These are phyloP conservation scores for Ceratocystis variospora DNA, from an alignment of 2,329 filamentous ascomycete species.

Conservation along the genomic window DNA sequence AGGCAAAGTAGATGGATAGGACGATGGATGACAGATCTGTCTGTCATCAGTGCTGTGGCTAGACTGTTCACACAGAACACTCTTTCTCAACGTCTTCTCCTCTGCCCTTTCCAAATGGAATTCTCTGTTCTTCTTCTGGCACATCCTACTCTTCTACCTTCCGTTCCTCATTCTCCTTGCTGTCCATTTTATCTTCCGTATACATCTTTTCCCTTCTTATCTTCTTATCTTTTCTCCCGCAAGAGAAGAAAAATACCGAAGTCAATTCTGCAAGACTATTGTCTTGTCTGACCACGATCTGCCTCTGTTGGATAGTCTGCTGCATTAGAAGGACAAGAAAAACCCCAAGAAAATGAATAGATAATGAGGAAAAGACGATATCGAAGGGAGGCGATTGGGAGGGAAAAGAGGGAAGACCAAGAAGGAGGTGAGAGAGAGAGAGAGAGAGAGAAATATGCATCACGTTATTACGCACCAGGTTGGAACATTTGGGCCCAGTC, in stretches of 20 bases:
- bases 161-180: neutral
- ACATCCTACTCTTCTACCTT: neutral
- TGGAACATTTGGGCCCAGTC: conserved; percentile 73
- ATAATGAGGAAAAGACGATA: no score
- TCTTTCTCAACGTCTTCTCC: neutral
- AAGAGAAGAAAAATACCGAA: neutral
- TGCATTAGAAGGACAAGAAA: conserved; percentile 8
- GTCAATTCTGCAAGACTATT: neutral
- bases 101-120: neutral
- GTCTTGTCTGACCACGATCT: conserved; percentile 1
- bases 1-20: no score
- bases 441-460: conserved; percentile 22
- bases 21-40: no score
- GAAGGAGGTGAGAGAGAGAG: conserved; percentile 14
- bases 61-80: neutral
- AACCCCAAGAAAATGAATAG: neutral
- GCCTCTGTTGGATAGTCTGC: neutral
- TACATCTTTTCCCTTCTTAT: neutral
- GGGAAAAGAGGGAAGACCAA: conserved; percentile 22
- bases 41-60: neutral
- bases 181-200: neutral
- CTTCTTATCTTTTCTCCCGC: neutral
- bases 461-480: conserved; percentile 44
- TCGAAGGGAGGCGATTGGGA: conserved; percentile 5
- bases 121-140: neutral